A percentile compares a stretch with the other conserved stretches of the same genome.
These are phyloP conservation scores for Exophiala calicioides DNA, from an alignment of 2,329 filamentous ascomycete species.

Conservation along the genomic window DNA sequence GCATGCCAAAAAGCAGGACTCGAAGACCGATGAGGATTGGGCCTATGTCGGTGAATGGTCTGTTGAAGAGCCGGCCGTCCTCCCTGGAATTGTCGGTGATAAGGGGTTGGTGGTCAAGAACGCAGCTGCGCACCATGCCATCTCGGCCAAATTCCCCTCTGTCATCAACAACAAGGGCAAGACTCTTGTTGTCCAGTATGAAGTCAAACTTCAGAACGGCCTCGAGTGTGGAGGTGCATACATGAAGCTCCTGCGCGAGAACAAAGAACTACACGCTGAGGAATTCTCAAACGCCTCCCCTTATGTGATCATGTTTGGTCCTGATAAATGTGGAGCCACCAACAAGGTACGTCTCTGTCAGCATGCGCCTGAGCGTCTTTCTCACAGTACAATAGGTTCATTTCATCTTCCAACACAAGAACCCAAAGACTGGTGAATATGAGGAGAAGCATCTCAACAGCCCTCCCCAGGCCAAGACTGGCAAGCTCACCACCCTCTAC, in stretches of 20 bases:
- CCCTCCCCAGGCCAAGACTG: constrained; percentile 80
- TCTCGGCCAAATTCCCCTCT: constrained; percentile 97
- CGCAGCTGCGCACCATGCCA: constrained; percentile 95
- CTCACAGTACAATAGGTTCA: constrained; percentile 54
- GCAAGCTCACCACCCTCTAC: constrained; percentile 93
- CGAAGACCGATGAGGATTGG: constrained; percentile 83
- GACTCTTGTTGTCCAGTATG: constrained; percentile 95
- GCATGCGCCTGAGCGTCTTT: background rate
- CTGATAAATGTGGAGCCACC: constrained; percentile 97
- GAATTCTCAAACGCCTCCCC: constrained; percentile 98
- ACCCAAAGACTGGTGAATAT: constrained; percentile 98
- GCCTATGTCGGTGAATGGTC: constrained; percentile 96
- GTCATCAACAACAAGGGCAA: constrained; percentile 97
- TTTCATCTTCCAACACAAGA: constrained; percentile 99
- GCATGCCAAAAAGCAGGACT: constrained; percentile 93
- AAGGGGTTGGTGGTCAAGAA: constrained; percentile 99
- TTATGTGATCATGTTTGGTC: constrained; percentile 99
- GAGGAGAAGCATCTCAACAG: constrained; percentile 97
- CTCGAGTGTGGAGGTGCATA: constrained; percentile 98
- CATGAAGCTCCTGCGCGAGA: constrained; percentile 97
- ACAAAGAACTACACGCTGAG: constrained; percentile 92
- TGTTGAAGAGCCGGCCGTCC: constrained; percentile 87
- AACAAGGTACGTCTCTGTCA: constrained; percentile 73
- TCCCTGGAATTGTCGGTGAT: constrained; percentile 91
- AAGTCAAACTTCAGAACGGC: constrained; percentile 97